These are phyloP conservation scores for Cruciata laevipes DNA, from an alignment of 257 asterid genomes.

Conservation along the genomic window DNA sequence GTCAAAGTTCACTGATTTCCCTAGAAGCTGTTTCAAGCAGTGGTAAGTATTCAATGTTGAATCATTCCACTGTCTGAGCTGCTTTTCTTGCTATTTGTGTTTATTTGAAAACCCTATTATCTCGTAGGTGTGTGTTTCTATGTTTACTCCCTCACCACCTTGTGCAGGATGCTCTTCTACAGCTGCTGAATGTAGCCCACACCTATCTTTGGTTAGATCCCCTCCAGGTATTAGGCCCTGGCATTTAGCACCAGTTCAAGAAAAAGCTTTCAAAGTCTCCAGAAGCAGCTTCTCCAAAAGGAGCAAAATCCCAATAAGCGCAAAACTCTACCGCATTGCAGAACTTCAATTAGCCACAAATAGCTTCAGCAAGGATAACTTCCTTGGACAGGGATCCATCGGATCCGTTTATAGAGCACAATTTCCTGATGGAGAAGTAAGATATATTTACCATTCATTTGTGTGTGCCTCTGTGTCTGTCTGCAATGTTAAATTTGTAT, in stretches of 20 bases:
- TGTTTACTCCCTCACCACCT: constrained; percentile 6
- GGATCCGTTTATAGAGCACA: constrained; percentile 84
- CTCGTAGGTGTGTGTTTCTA: background rate
- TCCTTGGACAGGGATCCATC: constrained; percentile 83
- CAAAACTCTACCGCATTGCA: constrained; percentile 49
- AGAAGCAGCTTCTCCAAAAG: constrained; percentile 47
- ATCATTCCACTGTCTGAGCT: background rate
- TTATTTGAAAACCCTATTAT: background rate
- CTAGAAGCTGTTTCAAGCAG: constrained; percentile 18
- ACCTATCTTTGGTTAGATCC: no score
- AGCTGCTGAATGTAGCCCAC: constrained; percentile 39
- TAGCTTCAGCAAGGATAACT: constrained; percentile 56
- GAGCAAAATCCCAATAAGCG: constrained; percentile 35
- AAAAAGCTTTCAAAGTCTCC: constrained; percentile 39
- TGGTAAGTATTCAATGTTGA: constrained; percentile 29
- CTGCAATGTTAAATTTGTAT: no score
- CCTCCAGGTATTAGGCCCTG: constrained; percentile 42
- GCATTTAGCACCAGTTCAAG: constrained; percentile 61
- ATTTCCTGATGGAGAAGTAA: constrained; percentile 76
- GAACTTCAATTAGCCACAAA: constrained; percentile 86
- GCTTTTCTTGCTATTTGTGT: background rate
- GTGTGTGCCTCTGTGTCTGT: background rate
- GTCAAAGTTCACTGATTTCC: constrained; percentile 28
- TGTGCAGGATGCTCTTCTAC: constrained; percentile 31
- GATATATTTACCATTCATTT: constrained; percentile 1